Percentiles rank a stretch among this genome's conserved stretches.
Conservation (phyloP, 352 stramenopile genomes). For the Phytophthora aleatoria region DNA sequence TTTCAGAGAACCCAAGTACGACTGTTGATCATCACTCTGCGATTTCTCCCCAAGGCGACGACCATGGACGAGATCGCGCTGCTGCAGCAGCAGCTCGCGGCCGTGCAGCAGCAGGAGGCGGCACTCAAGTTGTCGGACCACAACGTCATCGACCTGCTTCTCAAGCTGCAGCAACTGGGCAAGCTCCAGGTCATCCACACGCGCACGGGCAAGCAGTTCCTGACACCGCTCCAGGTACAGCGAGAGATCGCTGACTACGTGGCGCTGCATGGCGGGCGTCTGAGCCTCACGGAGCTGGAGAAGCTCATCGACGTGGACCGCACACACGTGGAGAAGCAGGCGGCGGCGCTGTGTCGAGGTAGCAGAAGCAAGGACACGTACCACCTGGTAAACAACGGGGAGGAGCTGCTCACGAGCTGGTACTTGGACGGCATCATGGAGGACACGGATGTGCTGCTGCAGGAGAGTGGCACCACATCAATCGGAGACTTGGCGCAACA, state of each 20-base stretch:
- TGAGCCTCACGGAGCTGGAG: constrained; percentile 72
- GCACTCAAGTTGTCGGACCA: constrained; percentile 84
- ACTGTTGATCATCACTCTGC: constrained; percentile 16
- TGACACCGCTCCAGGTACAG: constrained; percentile 76
- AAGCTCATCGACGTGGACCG: constrained; percentile 76
- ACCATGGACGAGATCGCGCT: constrained; percentile 85
- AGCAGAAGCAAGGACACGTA: constrained; percentile 45
- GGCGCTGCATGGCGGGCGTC: constrained; percentile 61
- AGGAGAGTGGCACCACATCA: constrained; percentile 67
- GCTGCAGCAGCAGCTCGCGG: constrained; percentile 79
- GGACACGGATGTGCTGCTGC: constrained; percentile 76
- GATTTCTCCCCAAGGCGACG: not conserved
- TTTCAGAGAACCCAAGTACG: not conserved
- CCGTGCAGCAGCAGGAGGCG: constrained; percentile 78
- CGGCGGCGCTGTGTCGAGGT: constrained; percentile 46
- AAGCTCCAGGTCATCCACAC: constrained; percentile 85
- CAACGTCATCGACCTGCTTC: constrained; percentile 81
- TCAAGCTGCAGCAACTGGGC: constrained; percentile 74
- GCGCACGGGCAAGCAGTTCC: constrained; percentile 79
- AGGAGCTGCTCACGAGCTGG: constrained; percentile 80
- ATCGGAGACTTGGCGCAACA: constrained; percentile 81
- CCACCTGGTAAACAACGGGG: constrained; percentile 70
- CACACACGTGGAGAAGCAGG: constrained; percentile 68
- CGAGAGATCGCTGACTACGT: constrained; percentile 80
- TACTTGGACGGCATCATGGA: constrained; percentile 89